Evolutionary conservation across 139 green algal species (phyloP).

Genomic region (Closterium sp.): DNA sequence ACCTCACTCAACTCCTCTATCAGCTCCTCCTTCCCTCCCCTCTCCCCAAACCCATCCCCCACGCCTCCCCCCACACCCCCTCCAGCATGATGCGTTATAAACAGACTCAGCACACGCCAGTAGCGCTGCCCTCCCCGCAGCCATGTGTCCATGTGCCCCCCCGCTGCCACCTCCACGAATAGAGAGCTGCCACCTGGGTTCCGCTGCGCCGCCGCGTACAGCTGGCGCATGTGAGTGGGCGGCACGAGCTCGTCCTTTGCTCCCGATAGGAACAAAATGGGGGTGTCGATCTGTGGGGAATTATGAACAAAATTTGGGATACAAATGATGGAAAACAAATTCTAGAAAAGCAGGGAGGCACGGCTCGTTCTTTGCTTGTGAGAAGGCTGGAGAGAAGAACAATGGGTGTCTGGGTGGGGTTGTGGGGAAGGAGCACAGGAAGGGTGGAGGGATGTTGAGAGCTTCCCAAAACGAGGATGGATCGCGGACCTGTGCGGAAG

Average conservation of each 20-base stretch:
- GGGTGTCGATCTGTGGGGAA: conserved; percentile 10
- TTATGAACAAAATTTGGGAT: neutral
- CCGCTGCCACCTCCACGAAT: conserved; percentile 43
- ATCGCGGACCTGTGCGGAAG: too few relatives aligned
- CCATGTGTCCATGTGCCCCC: conserved; percentile 55
- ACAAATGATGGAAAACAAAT: neutral
- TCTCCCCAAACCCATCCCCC: conserved; percentile 46
- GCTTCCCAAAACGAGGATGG: too few relatives aligned
- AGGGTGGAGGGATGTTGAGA: neutral
- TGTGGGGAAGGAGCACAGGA: neutral
- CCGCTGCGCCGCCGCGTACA: conserved; percentile 52
- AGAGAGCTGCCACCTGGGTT: neutral
- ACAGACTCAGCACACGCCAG: conserved; percentile 38
- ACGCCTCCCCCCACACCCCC: too few relatives aligned
- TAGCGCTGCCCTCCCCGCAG: conserved; percentile 38
- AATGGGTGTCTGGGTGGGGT: neutral
- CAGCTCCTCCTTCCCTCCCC: too few relatives aligned
- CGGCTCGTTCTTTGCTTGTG: neutral
- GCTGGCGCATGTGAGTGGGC: conserved; percentile 67
- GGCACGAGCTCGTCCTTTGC: conserved; percentile 82
- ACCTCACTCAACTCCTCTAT: too few relatives aligned
- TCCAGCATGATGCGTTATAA: conserved; percentile 25
- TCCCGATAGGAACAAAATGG: conserved; percentile 13
- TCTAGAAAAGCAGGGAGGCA: neutral
- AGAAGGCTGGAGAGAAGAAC: neutral